Conservation (phyloP, 768 basidiomycete species). For the Boletus reticulatus region DNA sequence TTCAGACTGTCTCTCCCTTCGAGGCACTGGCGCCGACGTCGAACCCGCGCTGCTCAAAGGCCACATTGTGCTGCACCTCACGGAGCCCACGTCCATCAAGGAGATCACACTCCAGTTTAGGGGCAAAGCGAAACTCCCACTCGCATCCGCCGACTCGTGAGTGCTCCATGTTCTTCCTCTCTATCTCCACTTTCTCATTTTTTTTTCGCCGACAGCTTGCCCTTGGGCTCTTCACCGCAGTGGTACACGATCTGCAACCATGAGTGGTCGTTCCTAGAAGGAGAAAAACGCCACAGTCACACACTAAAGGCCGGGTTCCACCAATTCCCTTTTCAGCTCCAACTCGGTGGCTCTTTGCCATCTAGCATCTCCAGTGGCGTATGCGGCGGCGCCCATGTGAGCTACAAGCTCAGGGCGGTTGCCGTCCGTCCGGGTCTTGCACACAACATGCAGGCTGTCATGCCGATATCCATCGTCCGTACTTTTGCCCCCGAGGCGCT, state of each 20-base stretch:
- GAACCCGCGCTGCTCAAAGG: conserved; percentile 82
- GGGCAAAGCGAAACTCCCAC: conserved; percentile 77
- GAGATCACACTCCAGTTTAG: conserved; percentile 82
- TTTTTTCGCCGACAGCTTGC: conserved; percentile 6
- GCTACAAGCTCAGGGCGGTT: conserved; percentile 88
- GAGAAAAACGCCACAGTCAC: conserved; percentile 71
- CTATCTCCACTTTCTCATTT: neutral
- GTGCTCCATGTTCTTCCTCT: conserved; percentile 26
- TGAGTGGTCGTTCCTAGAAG: conserved; percentile 92
- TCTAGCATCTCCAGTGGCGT: conserved; percentile 62
- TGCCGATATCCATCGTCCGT: conserved; percentile 66
- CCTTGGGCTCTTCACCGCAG: conserved; percentile 35
- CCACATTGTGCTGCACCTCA: conserved; percentile 73
- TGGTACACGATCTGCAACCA: conserved; percentile 73
- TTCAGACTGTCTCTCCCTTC: conserved; percentile 64
- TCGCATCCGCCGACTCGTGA: conserved; percentile 55
- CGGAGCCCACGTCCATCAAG: conserved; percentile 79
- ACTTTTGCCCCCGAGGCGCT: conserved; percentile 79
- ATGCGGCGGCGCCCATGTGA: conserved; percentile 60
- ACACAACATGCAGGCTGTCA: conserved; percentile 59
- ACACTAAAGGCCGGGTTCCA: conserved; percentile 97
- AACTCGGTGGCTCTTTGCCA: conserved; percentile 82
- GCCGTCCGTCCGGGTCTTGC: conserved; percentile 77
- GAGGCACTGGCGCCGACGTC: conserved; percentile 79
- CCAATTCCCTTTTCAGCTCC: conserved; percentile 87